phyloP scores from a whole-genome alignment of 495 filamentous ascomycete genomes.

The Hyphodiscus hymeniophilus region DNA sequence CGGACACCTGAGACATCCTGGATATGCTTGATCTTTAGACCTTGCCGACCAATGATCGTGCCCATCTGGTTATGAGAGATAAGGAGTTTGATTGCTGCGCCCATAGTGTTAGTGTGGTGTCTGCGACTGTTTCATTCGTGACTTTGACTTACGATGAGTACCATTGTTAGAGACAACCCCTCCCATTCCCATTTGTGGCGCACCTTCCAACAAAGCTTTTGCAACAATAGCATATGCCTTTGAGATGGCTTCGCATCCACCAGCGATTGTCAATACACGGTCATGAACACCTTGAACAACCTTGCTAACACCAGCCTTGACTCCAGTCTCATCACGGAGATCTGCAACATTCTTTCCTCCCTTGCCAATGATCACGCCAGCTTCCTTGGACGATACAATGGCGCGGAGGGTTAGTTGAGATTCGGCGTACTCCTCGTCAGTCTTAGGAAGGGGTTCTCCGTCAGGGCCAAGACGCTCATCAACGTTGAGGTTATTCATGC shows the following conservation, averaged over 20 bases:
- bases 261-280: conserved; percentile 90
- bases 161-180: conserved; percentile 75
- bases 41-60: conserved; percentile 93
- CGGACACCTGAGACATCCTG: conserved; percentile 94
- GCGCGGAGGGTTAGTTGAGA: conserved; percentile 87
- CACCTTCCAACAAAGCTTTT: conserved; percentile 82
- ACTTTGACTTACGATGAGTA: conserved; percentile 73
- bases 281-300: conserved; percentile 96
- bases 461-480: conserved; percentile 53
- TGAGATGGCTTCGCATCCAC: conserved; percentile 74
- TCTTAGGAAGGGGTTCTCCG: conserved; percentile 65
- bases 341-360: conserved; percentile 97
- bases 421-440: conserved; percentile 92
- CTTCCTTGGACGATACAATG: conserved; percentile 97
- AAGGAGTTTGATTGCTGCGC: conserved; percentile 81
- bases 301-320: conserved; percentile 97
- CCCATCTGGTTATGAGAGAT: conserved; percentile 99
- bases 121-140: not conserved
- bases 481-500: conserved; percentile 34
- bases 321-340: conserved; percentile 91
- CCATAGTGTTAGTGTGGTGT: conserved; percentile 4
- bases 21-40: conserved; percentile 98
- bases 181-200: conserved; percentile 91
- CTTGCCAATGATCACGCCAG: conserved; percentile 97
- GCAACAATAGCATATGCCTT: conserved; percentile 91